Evolutionary conservation across 768 basidiomycete species (phyloP).

Genomic region (Lactarius hatsudake): DNA sequence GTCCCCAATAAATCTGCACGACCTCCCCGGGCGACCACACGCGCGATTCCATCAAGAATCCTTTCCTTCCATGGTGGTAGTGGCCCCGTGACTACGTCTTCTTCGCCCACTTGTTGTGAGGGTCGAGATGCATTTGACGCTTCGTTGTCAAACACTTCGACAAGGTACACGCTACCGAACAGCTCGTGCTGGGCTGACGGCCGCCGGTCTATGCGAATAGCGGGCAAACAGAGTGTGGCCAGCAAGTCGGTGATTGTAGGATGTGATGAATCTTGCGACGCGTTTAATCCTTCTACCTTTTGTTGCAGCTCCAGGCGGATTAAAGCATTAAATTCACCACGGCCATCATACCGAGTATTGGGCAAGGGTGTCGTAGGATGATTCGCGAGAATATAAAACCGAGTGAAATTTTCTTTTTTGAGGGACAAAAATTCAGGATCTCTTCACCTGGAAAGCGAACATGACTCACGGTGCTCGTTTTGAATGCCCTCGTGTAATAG

Average conservation of each 20-base stretch:
- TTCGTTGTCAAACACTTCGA: constrained; percentile 47
- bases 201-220: constrained; percentile 61
- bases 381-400: constrained; percentile 59
- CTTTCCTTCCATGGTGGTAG: constrained; percentile 8
- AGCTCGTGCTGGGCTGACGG: constrained; percentile 47
- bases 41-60: constrained; percentile 3
- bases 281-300: not conserved
- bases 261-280: constrained; percentile 16
- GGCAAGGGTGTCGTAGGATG: constrained; percentile 36
- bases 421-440: not conserved
- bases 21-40: constrained; percentile 12
- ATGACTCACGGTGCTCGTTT: constrained; percentile 47
- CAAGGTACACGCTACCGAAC: constrained; percentile 62
- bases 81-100: not conserved
- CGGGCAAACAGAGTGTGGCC: constrained; percentile 41
- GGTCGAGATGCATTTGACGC: constrained; percentile 1
- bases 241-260: constrained; percentile 33
- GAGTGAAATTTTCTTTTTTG: constrained; percentile 59
- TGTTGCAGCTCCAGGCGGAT: constrained; percentile 36
- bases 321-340: constrained; percentile 36
- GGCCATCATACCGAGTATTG: constrained; percentile 10
- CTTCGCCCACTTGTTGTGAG: not conserved
- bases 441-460: not conserved
- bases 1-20: constrained; percentile 39
- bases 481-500: constrained; percentile 64